Base-by-base conservation (phyloP, 768 basidiomycete species). In the Punctularia strigosozonata region DNA sequence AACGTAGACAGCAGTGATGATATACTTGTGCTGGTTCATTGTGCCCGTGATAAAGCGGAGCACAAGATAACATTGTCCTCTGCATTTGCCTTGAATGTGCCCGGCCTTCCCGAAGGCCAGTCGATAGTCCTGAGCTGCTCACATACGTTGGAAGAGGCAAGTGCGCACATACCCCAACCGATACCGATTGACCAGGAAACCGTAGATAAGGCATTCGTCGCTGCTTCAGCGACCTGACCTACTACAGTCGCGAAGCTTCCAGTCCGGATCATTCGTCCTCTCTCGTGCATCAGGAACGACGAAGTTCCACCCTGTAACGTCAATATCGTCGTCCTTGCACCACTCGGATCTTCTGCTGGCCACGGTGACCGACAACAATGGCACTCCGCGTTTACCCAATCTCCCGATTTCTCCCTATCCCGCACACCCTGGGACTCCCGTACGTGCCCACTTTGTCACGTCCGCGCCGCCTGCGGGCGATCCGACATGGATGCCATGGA, bases 321-420 rank as follows among this genome's bases (percentile, higher is more conserved):
- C 60, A 4, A 57, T 78, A 3, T 59, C 68, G 5, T 74, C 79
- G 1, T 66, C 75, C n/a, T 58, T 80, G 31, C 77, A 73, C 40
- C 63, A 66, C 6, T 70, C 69, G 2, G 79, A 82, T 52, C 53
- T 81, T 18, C 47, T 77, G 7, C 50, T 80, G 15, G 46, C 50
- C 8, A 43, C 56, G 7, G 37, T 41, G 0, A 20, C 55, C 56
- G 6, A 43, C 43, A 2, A 35, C 38, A 14, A 23, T 33, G 13
- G 25, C 52, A 49, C 34, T 37, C 48, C 34, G 20, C 37, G 57
- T 5, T 51, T 71, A 14, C 64, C 59, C 15, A 55, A 72, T 1
- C 63, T 81, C 4, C 76, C 79, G 3, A 60, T 81, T 17, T 75
- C 73, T 18, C 78, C 75, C 4, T 83, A 78, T 54, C 77, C 80